Evolutionary conservation across 2,329 filamentous ascomycete genomes (phyloP).

Genomic region (Nemania sp.): DNA sequence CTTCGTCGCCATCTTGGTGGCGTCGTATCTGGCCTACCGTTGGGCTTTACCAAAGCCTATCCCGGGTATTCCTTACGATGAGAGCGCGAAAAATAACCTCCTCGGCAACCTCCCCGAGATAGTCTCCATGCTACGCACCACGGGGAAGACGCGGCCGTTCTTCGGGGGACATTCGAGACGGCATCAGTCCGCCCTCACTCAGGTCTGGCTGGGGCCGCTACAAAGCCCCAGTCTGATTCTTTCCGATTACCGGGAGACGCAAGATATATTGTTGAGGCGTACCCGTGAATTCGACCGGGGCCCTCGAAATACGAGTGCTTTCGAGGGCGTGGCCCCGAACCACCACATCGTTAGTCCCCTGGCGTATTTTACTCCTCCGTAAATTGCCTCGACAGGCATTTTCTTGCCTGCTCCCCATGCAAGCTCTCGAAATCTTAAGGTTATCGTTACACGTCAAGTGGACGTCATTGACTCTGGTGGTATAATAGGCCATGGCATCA

Average conservation of each 20-base stretch:
- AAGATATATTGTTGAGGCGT: slow-evolving; percentile 42
- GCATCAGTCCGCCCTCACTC: slow-evolving; percentile 38
- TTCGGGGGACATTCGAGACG: slow-evolving; percentile 21
- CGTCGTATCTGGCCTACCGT: slow-evolving; percentile 24
- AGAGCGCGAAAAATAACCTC: slow-evolving; percentile 24
- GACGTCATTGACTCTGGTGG: too few relatives aligned
- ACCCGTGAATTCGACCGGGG: slow-evolving; percentile 43
- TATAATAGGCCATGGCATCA: slow-evolving; percentile 35
- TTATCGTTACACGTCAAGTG: too few relatives aligned
- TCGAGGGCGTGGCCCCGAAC: slow-evolving; percentile 30
- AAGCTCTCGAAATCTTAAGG: too few relatives aligned
- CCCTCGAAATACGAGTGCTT: slow-evolving; percentile 27
- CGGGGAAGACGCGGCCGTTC: slow-evolving; percentile 25
- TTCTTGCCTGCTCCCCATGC: too few relatives aligned
- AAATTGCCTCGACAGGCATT: too few relatives aligned
- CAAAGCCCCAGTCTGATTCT: slow-evolving; percentile 41
- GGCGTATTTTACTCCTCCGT: too few relatives aligned
- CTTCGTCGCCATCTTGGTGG: background rate
- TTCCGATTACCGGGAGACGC: slow-evolving; percentile 40
- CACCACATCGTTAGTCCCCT: slow-evolving; percentile 38
- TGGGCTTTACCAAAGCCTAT: slow-evolving; percentile 37
- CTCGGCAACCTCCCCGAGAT: slow-evolving; percentile 36
- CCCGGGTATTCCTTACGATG: slow-evolving; percentile 39
- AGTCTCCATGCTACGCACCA: slow-evolving; percentile 14
- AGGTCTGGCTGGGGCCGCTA: slow-evolving; percentile 44